Conservation (phyloP, 208 protist species). For the Leptomonas pyrrhocoris region DNA sequence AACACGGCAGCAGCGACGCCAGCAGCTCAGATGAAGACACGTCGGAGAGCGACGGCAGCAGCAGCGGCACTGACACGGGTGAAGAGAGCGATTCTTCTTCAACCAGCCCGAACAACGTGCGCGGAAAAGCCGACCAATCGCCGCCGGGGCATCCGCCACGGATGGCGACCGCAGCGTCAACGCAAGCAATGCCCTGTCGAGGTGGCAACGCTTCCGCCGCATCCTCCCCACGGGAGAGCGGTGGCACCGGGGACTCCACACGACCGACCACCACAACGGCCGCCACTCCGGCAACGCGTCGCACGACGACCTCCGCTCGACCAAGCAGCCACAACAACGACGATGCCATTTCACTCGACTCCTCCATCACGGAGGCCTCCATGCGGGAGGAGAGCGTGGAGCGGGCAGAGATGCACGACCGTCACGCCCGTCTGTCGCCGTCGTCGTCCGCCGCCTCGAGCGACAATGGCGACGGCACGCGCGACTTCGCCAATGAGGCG, state of each 20-base stretch:
- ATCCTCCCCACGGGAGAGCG: slow-evolving; percentile 5
- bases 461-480: slow-evolving; percentile 27
- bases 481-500: slow-evolving; percentile 32
- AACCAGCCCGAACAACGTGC: neutral
- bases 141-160: neutral
- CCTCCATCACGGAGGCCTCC: slow-evolving; percentile 68
- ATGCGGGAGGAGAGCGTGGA: slow-evolving; percentile 62
- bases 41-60: neutral
- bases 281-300: neutral
- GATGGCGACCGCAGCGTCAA: neutral
- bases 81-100: neutral
- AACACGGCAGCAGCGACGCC: slow-evolving; percentile 1
- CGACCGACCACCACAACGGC: neutral
- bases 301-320: neutral
- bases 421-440: slow-evolving; percentile 1
- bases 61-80: neutral
- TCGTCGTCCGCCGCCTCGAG: slow-evolving; percentile 16
- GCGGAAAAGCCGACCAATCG: neutral
- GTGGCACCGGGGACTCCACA: neutral
- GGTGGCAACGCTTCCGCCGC: neutral
- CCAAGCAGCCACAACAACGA: neutral
- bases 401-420: slow-evolving; percentile 31
- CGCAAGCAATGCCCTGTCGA: neutral
- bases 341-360: slow-evolving; percentile 50
- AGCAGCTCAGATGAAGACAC: neutral